phyloP scores from a whole-genome alignment of 2,329 filamentous ascomycete species.

The Fusarium nematophilum region DNA sequence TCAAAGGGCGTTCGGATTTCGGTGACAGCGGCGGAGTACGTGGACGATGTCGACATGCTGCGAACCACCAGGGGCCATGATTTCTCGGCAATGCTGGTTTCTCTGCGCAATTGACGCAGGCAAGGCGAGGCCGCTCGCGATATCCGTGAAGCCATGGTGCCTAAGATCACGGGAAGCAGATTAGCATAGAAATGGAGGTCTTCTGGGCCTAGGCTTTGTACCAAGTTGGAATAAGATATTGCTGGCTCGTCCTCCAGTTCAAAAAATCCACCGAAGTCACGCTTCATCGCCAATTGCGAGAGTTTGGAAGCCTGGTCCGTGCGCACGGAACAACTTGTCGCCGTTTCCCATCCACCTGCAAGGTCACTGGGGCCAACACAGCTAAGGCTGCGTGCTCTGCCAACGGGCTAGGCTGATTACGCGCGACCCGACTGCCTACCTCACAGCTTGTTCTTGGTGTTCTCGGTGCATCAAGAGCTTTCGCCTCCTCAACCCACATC shows the following conservation, averaged over 20 bases:
- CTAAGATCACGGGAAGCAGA: background rate
- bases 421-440: constrained; percentile 47
- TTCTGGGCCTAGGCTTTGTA: background rate
- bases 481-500: constrained; percentile 20
- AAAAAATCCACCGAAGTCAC: constrained; percentile 38
- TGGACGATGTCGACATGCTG: constrained; percentile 44
- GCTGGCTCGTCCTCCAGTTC: constrained; percentile 22
- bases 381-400: constrained; percentile 21
- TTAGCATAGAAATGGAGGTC: constrained; percentile 9
- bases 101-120: constrained; percentile 41
- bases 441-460: constrained; percentile 36
- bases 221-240: constrained; percentile 20
- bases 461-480: constrained; percentile 28
- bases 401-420: constrained; percentile 43
- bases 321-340: constrained; percentile 41
- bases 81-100: constrained; percentile 22
- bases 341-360: constrained; percentile 31
- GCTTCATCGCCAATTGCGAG: constrained; percentile 17
- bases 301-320: constrained; percentile 20
- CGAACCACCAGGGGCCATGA: constrained; percentile 38
- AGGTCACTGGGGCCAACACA: constrained; percentile 28
- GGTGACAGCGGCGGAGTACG: constrained; percentile 40
- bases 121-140: constrained; percentile 34
- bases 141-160: constrained; percentile 41
- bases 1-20: constrained; percentile 55